These are phyloP conservation scores for Penicillium ochrochloron DNA, from an alignment of 495 filamentous ascomycete species.

Conservation along the genomic window DNA sequence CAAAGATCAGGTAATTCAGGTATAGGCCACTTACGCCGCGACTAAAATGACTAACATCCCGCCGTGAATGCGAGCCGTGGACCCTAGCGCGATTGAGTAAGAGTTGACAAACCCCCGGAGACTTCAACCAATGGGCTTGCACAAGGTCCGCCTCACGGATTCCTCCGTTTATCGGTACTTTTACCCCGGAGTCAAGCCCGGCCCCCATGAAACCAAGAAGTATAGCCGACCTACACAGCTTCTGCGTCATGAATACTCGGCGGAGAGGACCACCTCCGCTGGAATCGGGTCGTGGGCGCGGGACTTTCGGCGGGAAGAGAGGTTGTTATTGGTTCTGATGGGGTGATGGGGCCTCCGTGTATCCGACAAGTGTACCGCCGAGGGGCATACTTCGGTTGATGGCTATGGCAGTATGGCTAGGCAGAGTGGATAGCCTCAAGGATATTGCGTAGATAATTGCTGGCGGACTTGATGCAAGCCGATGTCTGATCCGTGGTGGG, in stretches of 20 bases:
- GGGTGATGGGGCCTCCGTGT: conserved; percentile 13
- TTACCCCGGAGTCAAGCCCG: conserved; percentile 27
- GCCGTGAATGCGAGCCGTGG: conserved; percentile 7
- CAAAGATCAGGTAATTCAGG: conserved; percentile 1
- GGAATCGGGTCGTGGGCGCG: conserved; percentile 26
- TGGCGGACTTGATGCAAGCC: conserved; percentile 22
- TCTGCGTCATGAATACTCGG: conserved; percentile 16
- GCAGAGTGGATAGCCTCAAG: background rate
- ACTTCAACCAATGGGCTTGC: conserved; percentile 1
- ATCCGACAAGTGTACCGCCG: conserved; percentile 29
- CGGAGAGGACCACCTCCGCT: conserved; percentile 18
- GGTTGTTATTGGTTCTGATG: conserved; percentile 22
- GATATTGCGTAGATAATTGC: conserved; percentile 5
- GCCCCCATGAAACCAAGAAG: background rate
- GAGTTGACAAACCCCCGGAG: conserved; percentile 2
- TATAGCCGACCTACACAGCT: conserved; percentile 7
- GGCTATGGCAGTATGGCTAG: background rate
- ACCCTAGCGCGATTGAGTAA: background rate
- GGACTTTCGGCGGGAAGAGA: conserved; percentile 30
- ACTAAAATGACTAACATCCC: background rate
- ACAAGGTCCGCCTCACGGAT: background rate
- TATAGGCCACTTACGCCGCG: conserved; percentile 21
- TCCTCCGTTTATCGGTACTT: conserved; percentile 36
- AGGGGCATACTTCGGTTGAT: conserved; percentile 14
- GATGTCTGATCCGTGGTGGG: conserved; percentile 23